A percentile compares a stretch with the other conserved stretches of the same genome.
Evolutionary conservation across 2,329 filamentous ascomycete species (phyloP).

Genomic region (Talaromyces sp.): DNA sequence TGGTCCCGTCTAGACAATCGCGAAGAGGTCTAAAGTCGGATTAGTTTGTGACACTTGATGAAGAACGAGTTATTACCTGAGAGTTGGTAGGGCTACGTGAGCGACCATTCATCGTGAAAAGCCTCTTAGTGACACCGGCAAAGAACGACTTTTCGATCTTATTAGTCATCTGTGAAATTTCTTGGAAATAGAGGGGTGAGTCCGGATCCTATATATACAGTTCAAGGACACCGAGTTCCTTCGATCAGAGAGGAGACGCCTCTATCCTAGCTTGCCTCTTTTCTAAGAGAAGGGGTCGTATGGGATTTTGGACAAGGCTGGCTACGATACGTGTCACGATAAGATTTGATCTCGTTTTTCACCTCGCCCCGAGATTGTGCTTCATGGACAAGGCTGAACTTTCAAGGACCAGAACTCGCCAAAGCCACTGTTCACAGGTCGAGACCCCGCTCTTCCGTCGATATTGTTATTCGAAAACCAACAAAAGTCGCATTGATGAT

Average conservation of each 20-base stretch:
- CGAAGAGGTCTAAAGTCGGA: background rate
- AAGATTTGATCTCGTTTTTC: background rate
- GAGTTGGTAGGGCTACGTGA: constrained; percentile 8
- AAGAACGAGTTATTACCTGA: background rate
- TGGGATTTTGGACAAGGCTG: background rate
- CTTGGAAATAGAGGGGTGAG: background rate
- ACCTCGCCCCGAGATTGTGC: background rate
- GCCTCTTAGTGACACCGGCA: background rate
- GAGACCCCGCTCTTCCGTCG: background rate
- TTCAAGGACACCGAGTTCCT: background rate
- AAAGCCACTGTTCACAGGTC: background rate
- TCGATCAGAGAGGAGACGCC: background rate
- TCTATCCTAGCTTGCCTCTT: background rate
- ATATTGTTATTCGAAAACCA: background rate
- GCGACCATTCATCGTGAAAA: constrained; percentile 7
- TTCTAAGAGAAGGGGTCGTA: background rate
- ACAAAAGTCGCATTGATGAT: constrained; percentile 1
- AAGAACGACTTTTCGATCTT: background rate
- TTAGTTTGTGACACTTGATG: constrained; percentile 2
- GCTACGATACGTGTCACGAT: constrained; percentile 1
- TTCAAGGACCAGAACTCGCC: background rate
- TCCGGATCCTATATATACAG: background rate
- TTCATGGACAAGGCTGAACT: constrained; percentile 13
- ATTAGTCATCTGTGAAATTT: background rate
- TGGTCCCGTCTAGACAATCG: background rate